Evolutionary conservation across 2,329 filamentous ascomycete species (phyloP).

Genomic region (Penicillium polonicum): DNA sequence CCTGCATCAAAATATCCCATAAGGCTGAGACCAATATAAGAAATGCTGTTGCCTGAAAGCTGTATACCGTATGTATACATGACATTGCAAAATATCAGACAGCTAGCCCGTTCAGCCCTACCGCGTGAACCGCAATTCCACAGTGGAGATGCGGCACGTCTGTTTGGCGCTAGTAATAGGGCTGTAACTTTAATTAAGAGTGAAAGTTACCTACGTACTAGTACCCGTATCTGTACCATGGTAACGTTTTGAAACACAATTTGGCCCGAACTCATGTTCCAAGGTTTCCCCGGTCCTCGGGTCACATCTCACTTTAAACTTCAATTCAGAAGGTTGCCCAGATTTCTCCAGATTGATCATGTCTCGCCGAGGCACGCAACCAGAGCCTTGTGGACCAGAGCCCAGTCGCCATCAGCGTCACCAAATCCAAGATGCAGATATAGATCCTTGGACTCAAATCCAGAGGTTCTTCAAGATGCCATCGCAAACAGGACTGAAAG

Average conservation of each 20-base stretch:
- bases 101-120: conserved; percentile 11
- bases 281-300: background rate
- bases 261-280: background rate
- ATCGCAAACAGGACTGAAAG: background rate
- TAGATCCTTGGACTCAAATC: conserved; percentile 1
- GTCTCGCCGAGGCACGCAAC: background rate
- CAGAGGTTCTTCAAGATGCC: conserved; percentile 4
- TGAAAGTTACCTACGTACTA: background rate
- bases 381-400: background rate
- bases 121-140: no score
- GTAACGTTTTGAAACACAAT: background rate
- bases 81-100: background rate
- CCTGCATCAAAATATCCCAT: background rate
- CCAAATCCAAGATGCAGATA: background rate
- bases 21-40: background rate
- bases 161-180: conserved; percentile 12
- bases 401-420: background rate
- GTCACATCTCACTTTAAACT: conserved; percentile 1
- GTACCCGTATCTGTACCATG: background rate
- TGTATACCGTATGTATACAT: background rate
- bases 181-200: conserved; percentile 4
- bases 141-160: background rate
- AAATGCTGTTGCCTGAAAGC: conserved; percentile 9
- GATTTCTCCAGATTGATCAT: background rate
- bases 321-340: background rate